Evolutionary conservation across 2,329 filamentous ascomycete species (phyloP).

Genomic region (Shiraia bambusicola): DNA sequence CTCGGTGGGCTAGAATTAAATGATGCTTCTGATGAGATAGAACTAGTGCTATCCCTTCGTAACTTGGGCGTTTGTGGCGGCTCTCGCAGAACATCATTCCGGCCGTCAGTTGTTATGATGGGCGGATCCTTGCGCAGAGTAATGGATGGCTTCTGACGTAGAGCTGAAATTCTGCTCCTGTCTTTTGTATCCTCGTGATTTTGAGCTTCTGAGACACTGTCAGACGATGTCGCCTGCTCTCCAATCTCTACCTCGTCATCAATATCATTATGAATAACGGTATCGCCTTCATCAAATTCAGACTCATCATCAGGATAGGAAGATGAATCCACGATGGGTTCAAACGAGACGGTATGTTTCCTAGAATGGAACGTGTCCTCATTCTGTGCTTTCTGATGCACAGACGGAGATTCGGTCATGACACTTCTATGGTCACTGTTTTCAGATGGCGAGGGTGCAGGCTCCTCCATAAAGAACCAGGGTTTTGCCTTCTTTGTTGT

Average conservation of each 20-base stretch:
- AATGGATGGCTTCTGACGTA: background rate
- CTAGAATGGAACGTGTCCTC: too few species aligned
- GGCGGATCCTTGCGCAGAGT: slow-evolving; percentile 19
- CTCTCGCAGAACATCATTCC: slow-evolving; percentile 9
- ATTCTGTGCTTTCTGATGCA: too few species aligned
- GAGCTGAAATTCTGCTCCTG: background rate
- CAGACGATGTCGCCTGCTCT: background rate
- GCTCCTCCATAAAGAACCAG: too few species aligned
- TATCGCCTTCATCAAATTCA: slow-evolving; percentile 40
- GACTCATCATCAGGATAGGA: slow-evolving; percentile 24
- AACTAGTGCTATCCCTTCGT: slow-evolving; percentile 33
- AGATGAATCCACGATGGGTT: slow-evolving; percentile 5
- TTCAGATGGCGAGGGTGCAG: background rate
- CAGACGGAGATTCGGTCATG: too few species aligned
- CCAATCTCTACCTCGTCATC: slow-evolving; percentile 12
- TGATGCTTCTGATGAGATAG: slow-evolving; percentile 34
- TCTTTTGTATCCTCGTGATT: background rate
- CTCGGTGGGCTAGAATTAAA: slow-evolving; percentile 36
- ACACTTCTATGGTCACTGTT: background rate
- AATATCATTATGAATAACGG: slow-evolving; percentile 34
- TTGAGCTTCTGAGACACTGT: background rate
- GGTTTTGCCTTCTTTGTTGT: too few species aligned
- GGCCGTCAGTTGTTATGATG: slow-evolving; percentile 23
- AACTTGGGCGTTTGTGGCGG: slow-evolving; percentile 36
- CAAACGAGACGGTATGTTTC: background rate